These are phyloP conservation scores for Sphaerulina populicola DNA, from an alignment of 2,329 filamentous ascomycete genomes.

Conservation along the genomic window DNA sequence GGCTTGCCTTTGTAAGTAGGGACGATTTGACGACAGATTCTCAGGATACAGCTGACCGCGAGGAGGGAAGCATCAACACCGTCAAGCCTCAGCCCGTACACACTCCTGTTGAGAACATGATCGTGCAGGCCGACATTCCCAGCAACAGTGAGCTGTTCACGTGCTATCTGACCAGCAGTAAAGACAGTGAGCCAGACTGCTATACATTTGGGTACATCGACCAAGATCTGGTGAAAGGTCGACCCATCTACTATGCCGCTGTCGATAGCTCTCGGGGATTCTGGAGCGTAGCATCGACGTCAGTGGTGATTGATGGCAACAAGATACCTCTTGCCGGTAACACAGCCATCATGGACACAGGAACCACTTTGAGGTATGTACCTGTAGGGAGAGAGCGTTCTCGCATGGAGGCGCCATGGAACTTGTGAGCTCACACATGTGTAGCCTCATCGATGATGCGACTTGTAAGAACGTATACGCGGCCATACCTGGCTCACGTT, in stretches of 20 bases:
- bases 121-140: conserved; percentile 49
- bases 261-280: conserved; percentile 59
- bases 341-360: conserved; percentile 63
- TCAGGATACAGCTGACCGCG: conserved; percentile 42
- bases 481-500: conserved; percentile 51
- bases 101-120: conserved; percentile 65
- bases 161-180: conserved; percentile 52
- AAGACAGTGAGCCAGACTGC: conserved; percentile 46
- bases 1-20: conserved; percentile 54
- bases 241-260: conserved; percentile 45
- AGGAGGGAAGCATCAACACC: conserved; percentile 28
- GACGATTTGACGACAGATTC: background rate
- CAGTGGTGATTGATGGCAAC: conserved; percentile 50
- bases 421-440: background rate
- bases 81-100: conserved; percentile 42
- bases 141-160: conserved; percentile 53
- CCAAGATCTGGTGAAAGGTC: conserved; percentile 45
- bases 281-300: conserved; percentile 57
- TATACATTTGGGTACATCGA: conserved; percentile 70
- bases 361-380: conserved; percentile 49
- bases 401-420: background rate
- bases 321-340: conserved; percentile 47
- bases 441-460: conserved; percentile 53
- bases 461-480: conserved; percentile 56
- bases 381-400: background rate